Base-by-base conservation (phyloP, 2,329 filamentous ascomycete species). In the Aspergillus pseudoterreus region DNA sequence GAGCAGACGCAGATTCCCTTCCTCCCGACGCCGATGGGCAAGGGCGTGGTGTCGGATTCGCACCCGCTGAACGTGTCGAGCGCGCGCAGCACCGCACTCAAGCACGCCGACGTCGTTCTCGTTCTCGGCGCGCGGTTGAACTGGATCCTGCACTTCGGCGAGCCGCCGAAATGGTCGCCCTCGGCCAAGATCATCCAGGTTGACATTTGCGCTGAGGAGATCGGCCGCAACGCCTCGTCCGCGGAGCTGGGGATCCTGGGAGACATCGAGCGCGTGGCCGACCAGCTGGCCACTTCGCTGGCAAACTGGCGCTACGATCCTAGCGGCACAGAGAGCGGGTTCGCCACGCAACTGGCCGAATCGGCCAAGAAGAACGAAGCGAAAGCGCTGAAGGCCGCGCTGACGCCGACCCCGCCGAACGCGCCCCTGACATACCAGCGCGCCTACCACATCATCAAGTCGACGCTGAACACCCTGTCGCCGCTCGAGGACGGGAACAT, bases 11-110 rank as follows among this genome's bases (percentile, higher is more conserved):
- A 73, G 22, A 69, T 83, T 10, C 80, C 79, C 0, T 83, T 83
- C 60, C 67, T 83, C 6, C 79, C 80, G 0, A 81, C 79, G 1
- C 81, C 80, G 1, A 83, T 82, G 78, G 81, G 80, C 4, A 83
- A 83, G 60, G 81, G 81, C 19, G 72, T 83, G 5, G 58, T 82
- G 1, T 71, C 80, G 9, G 80, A 82, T 56, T 80, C 76, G 0
- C 77, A 81, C 59, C 70, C 74, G 1, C 67, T 75, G 45, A 82
- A 83, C 58, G 71, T 71, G 14, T 78, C 80, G 2, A 77, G 79
- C 43, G 79, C 80, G 4, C 73, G 81, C 49, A 80, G 78, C 41
- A 71, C 76, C 14, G 80, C 79, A 3, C 65, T 83, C 38, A 77
- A 76, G 58, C 65, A 75, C 38, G 78, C 81, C 3, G 80, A 83